These are phyloP conservation scores for Flaveria brownii DNA, from an alignment of 129 eudicot species.

Conservation along the genomic window DNA sequence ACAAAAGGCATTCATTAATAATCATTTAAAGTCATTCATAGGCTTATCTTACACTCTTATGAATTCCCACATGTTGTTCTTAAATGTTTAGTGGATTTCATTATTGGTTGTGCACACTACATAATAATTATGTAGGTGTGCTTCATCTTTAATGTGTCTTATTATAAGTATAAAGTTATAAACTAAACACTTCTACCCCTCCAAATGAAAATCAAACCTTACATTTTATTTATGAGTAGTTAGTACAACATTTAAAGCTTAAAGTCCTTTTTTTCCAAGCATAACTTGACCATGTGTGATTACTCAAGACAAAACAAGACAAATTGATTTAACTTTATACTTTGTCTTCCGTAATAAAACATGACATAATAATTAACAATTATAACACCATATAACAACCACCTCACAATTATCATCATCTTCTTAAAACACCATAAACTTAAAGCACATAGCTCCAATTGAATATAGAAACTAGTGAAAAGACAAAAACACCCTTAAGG, in stretches of 20 bases:
- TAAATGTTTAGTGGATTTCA: constrained; percentile 7
- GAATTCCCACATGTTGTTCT: constrained; percentile 16
- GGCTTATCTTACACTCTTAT: constrained; percentile 7
- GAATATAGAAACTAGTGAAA: constrained; percentile 26
- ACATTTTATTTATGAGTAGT: neutral
- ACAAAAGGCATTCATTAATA: constrained; percentile 9
- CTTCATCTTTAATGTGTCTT: neutral
- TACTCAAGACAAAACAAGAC: constrained; percentile 27
- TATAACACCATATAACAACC: constrained; percentile 26
- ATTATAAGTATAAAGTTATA: constrained; percentile 2
- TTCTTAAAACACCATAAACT: neutral
- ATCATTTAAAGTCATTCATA: constrained; percentile 13
- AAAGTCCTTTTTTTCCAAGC: constrained; percentile 24
- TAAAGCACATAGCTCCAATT: neutral
- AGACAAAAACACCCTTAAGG: constrained; percentile 45
- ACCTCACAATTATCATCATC: constrained; percentile 3
- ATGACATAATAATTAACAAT: constrained; percentile 37
- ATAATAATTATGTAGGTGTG: constrained; percentile 8
- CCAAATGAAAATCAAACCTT: neutral
- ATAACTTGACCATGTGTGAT: constrained; percentile 32
- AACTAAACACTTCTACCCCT: neutral
- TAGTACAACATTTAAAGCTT: neutral
- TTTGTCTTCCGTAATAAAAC: constrained; percentile 36
- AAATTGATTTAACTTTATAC: constrained; percentile 20
- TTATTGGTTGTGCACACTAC: constrained; percentile 5